These are phyloP conservation scores for Exophiala bonariae DNA, from an alignment of 2,329 filamentous ascomycete genomes.

Conservation along the genomic window DNA sequence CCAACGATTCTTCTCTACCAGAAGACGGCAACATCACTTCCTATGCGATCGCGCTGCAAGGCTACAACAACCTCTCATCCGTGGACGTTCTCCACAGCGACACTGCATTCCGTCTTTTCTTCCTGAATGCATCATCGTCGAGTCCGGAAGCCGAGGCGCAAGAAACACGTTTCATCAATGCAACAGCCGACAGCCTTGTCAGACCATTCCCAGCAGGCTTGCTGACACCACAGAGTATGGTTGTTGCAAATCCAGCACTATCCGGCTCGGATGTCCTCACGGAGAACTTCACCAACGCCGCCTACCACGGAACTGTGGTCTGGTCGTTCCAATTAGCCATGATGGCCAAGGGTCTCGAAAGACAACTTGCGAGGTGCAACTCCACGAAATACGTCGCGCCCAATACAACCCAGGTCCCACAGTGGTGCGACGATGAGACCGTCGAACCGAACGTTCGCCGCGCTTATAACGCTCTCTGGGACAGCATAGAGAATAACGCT, in stretches of 20 bases:
- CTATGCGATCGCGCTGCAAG: constrained; percentile 59
- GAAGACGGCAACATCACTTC: constrained; percentile 46
- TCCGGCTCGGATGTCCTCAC: constrained; percentile 49
- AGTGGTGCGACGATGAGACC: constrained; percentile 50
- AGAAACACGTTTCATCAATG: constrained; percentile 57
- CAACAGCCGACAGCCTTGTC: constrained; percentile 58
- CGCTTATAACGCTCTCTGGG: constrained; percentile 63
- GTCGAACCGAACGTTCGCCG: constrained; percentile 47
- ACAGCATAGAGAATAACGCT: constrained; percentile 58
- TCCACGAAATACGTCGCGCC: constrained; percentile 7
- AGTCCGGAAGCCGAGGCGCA: constrained; percentile 49
- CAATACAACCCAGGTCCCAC: constrained; percentile 29
- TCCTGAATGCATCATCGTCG: constrained; percentile 56
- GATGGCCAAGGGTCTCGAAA: constrained; percentile 61
- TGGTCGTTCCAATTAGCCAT: constrained; percentile 67
- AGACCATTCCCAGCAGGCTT: constrained; percentile 61
- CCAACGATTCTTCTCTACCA: constrained; percentile 44
- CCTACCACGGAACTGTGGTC: constrained; percentile 65
- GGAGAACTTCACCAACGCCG: constrained; percentile 55
- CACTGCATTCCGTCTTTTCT: constrained; percentile 63
- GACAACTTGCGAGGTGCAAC: constrained; percentile 57
- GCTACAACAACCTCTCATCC: constrained; percentile 47
- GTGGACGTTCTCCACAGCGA: constrained; percentile 65
- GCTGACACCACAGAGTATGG: constrained; percentile 55
- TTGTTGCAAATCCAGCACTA: constrained; percentile 64